Conservation (phyloP, 352 stramenopile species). For the Globisporangium megalacanthum region DNA sequence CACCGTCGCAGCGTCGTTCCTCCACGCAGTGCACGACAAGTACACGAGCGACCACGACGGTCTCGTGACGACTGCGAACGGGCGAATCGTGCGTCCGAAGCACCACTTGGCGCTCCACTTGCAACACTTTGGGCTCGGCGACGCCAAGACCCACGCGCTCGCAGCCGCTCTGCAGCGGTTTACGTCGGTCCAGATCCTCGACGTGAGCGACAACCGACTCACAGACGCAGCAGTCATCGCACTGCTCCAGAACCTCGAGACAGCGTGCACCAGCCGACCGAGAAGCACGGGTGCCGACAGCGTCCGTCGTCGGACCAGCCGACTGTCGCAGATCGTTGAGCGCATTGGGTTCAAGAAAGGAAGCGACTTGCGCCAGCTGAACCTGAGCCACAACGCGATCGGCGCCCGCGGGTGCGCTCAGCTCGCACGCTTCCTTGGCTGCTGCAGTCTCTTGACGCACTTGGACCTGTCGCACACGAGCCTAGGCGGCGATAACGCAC, state of each 20-base stretch:
- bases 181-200: conserved; percentile 50
- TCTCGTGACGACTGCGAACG: conserved; percentile 17
- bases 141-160: conserved; percentile 50
- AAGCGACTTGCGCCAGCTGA: conserved; percentile 45
- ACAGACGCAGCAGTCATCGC: conserved; percentile 56
- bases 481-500: conserved; percentile 29
- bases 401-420: conserved; percentile 44
- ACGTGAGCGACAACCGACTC: conserved; percentile 66
- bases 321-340: conserved; percentile 5
- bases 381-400: conserved; percentile 70
- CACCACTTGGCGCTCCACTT: conserved; percentile 46
- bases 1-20: conserved; percentile 29
- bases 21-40: conserved; percentile 27
- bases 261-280: conserved; percentile 3
- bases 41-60: conserved; percentile 22
- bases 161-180: conserved; percentile 52
- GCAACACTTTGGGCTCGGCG: conserved; percentile 69
- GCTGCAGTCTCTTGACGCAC: conserved; percentile 36
- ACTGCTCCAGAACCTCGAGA: conserved; percentile 45
- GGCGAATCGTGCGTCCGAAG: conserved; percentile 28
- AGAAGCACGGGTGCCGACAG: neutral
- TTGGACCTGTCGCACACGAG: conserved; percentile 60
- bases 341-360: conserved; percentile 10
- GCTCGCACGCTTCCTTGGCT: conserved; percentile 47
- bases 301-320: neutral